These are phyloP conservation scores for Termitomyces sp. DNA, from an alignment of 768 basidiomycete species.

Conservation along the genomic window DNA sequence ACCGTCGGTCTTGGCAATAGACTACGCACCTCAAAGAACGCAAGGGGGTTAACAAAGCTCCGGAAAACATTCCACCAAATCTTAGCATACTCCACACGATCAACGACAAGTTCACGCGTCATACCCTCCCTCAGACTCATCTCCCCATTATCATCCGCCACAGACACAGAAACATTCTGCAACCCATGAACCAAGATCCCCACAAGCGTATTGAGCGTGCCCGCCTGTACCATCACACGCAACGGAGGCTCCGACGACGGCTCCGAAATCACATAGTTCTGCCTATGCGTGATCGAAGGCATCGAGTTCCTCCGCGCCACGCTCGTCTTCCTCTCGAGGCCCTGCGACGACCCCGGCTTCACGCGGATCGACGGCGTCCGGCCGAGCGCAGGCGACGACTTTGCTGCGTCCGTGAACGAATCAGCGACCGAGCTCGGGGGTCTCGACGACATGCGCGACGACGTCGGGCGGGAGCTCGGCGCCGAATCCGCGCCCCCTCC, in stretches of 20 bases:
- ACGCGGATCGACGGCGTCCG: slow-evolving; percentile 78
- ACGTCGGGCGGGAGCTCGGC: slow-evolving; percentile 50
- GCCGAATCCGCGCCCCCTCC: slow-evolving; percentile 42
- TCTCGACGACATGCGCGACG: slow-evolving; percentile 63
- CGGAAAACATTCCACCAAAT: slow-evolving; percentile 86
- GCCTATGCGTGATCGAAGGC: slow-evolving; percentile 67
- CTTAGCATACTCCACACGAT: slow-evolving; percentile 66
- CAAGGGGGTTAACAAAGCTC: slow-evolving; percentile 76
- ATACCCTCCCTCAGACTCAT: slow-evolving; percentile 73
- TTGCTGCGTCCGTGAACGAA: slow-evolving; percentile 29
- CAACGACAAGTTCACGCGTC: slow-evolving; percentile 69
- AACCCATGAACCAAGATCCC: slow-evolving; percentile 76
- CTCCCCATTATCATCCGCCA: slow-evolving; percentile 85
- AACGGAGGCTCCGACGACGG: slow-evolving; percentile 67
- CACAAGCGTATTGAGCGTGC: slow-evolving; percentile 71
- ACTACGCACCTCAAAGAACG: slow-evolving; percentile 75
- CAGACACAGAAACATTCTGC: slow-evolving; percentile 72
- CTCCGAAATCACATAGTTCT: slow-evolving; percentile 57
- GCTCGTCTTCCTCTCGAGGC: slow-evolving; percentile 75
- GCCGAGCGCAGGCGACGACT: slow-evolving; percentile 40
- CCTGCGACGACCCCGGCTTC: slow-evolving; percentile 64
- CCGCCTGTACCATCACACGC: slow-evolving; percentile 75
- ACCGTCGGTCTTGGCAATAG: neutral
- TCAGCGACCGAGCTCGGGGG: slow-evolving; percentile 64
- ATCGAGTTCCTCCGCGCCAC: slow-evolving; percentile 72